Conservation (phyloP, 352 stramenopile species). For the Pythium sukuiense region DNA sequence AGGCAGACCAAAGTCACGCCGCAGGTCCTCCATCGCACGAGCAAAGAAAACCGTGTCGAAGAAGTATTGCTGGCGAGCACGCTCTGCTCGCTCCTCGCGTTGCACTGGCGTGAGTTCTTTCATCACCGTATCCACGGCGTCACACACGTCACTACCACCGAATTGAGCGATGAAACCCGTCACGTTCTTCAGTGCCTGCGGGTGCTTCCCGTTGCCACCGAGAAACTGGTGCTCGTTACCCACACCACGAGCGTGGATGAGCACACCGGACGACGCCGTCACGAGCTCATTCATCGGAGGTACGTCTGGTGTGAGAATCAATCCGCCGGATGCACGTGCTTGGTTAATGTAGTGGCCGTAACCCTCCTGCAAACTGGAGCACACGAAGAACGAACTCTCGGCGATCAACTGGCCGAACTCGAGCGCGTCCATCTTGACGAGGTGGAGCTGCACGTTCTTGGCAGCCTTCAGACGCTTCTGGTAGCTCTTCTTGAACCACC, state of each 20-base stretch:
- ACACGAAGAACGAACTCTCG: slow-evolving; percentile 54
- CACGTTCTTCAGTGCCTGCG: slow-evolving; percentile 31
- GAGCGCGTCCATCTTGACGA: slow-evolving; percentile 32
- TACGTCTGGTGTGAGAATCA: slow-evolving; percentile 49
- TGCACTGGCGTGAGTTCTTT: slow-evolving; percentile 32
- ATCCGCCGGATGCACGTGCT: slow-evolving; percentile 36
- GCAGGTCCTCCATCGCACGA: slow-evolving; percentile 50
- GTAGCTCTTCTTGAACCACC: slow-evolving; percentile 35
- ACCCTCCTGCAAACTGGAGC: slow-evolving; percentile 51
- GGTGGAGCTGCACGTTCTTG: slow-evolving; percentile 32
- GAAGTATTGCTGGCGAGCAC: slow-evolving; percentile 55
- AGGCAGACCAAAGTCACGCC: slow-evolving; percentile 4
- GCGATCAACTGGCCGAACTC: slow-evolving; percentile 54
- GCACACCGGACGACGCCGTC: slow-evolving; percentile 38
- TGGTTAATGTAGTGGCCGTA: slow-evolving; percentile 73
- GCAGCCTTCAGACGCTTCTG: slow-evolving; percentile 8
- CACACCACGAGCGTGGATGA: slow-evolving; percentile 36
- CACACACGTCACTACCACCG: slow-evolving; percentile 38
- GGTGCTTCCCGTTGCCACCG: slow-evolving; percentile 39
- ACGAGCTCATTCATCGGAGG: slow-evolving; percentile 68
- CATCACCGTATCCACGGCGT: slow-evolving; percentile 40
- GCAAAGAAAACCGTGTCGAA: slow-evolving; percentile 67
- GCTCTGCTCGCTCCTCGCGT: slow-evolving; percentile 31
- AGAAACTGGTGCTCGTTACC: slow-evolving; percentile 49
- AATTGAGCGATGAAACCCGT: slow-evolving; percentile 46